phyloP scores from a whole-genome alignment of 2,329 filamentous ascomycete species.

The Trichoderma breve region DNA sequence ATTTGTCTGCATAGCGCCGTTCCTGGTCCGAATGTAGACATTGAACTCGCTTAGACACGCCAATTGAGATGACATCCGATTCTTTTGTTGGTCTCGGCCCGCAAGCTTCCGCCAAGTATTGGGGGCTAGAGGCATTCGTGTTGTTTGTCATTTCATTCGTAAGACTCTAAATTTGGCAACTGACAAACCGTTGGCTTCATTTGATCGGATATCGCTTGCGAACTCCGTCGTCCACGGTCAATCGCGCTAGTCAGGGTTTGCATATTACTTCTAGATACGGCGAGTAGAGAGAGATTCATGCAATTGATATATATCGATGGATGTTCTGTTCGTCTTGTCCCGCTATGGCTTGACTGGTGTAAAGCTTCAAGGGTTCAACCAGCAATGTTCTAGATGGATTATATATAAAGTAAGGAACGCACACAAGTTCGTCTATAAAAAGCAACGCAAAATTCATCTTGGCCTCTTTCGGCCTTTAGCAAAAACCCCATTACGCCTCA shows the following conservation, averaged over 20 bases:
- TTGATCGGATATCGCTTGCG: background rate
- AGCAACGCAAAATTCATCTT: background rate
- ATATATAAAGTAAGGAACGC: background rate
- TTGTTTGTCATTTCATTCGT: background rate
- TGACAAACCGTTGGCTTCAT: background rate
- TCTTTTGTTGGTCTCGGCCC: background rate
- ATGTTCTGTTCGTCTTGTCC: background rate
- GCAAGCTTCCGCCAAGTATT: background rate
- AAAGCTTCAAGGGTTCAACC: background rate
- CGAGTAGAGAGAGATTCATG: background rate
- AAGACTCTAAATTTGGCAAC: background rate
- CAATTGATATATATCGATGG: background rate
- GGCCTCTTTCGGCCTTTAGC: background rate
- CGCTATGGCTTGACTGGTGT: fast-evolving
- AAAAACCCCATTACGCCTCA: background rate
- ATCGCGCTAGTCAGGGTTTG: background rate
- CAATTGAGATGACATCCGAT: background rate
- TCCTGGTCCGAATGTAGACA: background rate
- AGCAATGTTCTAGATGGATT: background rate
- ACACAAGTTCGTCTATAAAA: background rate
- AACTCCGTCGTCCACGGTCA: background rate
- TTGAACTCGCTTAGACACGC: background rate
- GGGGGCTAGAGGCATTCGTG: background rate
- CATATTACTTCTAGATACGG: background rate
- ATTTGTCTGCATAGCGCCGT: background rate